Evolutionary conservation across 1,139 yeast genomes (phyloP), one percentile per base, ranked within the genome.

Genomic region (Yamadazyma kanchanaburiensis): DNA sequence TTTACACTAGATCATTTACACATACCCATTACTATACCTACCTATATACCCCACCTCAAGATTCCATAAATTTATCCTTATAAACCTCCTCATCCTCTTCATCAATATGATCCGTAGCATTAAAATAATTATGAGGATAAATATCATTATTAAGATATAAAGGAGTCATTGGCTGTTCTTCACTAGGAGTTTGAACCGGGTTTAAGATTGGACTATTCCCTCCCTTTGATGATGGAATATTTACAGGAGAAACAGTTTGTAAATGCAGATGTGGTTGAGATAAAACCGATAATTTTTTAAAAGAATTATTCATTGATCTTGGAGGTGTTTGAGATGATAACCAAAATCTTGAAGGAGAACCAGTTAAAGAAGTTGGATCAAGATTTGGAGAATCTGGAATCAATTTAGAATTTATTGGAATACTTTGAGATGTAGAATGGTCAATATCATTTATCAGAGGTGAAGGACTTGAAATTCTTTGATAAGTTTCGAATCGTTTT

Each of bases 271-370:
- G 25, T 11, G 29, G 15, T n/a, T 38, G 37, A 15, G 42, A 32
- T 12, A 39, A 28, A n/a, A 28, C 28, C 46, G 55, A 13, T 42
- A 39, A 18, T 51, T 40, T 34, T 30, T 49, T 44, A 24, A 43
- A 45, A 4, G 62, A 53, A 27, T 42, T 45, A n/a, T 46, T 46
- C 16, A 54, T 32, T 2, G 62, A 51, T 21, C 56, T 39, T 6
- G 80, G 79, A 1, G 80, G 80, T 0, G 79, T 71, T 33, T 70
- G 72, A 14, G 71, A 64, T 12, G 69, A 60, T 24, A 75, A 52
- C 68, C 76, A 70, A 40, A 74, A 72, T 28, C 74, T 51, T 5
- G 79, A 72, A 1, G 81, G 81, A 3, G 78, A 72, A 1, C 75
- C 77, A 3, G 73, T 72, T 12, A 74, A 32, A 3, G 79, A 73